Percentiles rank a stretch among this genome's conserved stretches.
Conservation (phyloP, 2,329 filamentous ascomycete genomes). For the Alternaria atra region DNA sequence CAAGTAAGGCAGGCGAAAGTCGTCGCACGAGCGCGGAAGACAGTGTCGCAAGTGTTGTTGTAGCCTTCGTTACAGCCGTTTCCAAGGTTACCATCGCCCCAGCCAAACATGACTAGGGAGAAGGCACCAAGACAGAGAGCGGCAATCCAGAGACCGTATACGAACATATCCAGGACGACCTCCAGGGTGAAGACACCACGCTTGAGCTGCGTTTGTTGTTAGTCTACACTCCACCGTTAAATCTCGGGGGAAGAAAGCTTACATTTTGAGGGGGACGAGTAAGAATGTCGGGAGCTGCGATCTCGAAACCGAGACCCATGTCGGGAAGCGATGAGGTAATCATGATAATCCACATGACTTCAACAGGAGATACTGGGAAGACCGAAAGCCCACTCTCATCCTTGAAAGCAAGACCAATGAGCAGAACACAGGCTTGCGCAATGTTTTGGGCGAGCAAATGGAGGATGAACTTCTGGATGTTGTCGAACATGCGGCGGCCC, state of each 20-base stretch:
- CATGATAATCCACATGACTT: constrained; percentile 53
- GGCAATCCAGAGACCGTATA: constrained; percentile 48
- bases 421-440: constrained; percentile 46
- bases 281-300: constrained; percentile 47
- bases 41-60: constrained; percentile 38
- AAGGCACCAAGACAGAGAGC: constrained; percentile 46
- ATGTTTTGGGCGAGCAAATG: constrained; percentile 47
- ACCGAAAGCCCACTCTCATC: constrained; percentile 45
- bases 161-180: constrained; percentile 48
- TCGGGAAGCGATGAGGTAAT: constrained; percentile 49
- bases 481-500: constrained; percentile 57
- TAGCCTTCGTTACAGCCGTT: constrained; percentile 43
- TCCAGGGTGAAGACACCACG: constrained; percentile 47
- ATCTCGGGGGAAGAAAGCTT: constrained; percentile 8
- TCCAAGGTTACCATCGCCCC: constrained; percentile 45
- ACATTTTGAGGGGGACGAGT: constrained; percentile 15
- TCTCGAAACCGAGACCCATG: constrained; percentile 49
- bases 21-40: constrained; percentile 69
- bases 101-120: constrained; percentile 46
- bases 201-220: constrained; percentile 25
- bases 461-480: constrained; percentile 55
- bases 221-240: constrained; percentile 14
- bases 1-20: constrained; percentile 79
- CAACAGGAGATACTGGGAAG: constrained; percentile 49
- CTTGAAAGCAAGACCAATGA: constrained; percentile 48